Base-by-base conservation (phyloP, 495 filamentous ascomycete species). In the Daldinia childiae region DNA sequence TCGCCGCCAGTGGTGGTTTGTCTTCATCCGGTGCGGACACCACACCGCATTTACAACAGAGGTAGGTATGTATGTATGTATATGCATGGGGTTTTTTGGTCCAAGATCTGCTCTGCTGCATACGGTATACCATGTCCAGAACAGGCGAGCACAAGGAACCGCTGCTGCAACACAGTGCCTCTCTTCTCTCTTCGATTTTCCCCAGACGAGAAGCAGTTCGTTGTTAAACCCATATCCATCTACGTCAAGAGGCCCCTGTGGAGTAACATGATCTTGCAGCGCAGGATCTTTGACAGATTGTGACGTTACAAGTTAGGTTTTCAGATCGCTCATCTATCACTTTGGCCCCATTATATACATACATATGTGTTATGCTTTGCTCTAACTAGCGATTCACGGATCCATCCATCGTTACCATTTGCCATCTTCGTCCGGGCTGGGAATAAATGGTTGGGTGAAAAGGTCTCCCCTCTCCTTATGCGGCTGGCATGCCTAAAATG, bases 261-360 rank as follows among this genome's bases (percentile, higher is more conserved):
- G 76, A 73, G 76, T 76, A 78, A 78, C 74, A 41, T 58, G 76
- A 76, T 78, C 74, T 78, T 74, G 74, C 76, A 78, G 76, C 58
- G 66, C 68, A 64, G 63, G 70, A 78, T 78, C 74, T 73, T 54
- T 54, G 61, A 71, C 58, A 72, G 64, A 75, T 73, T 62, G 62
- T 34, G 62, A 68, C 34, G 41, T 66, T 58, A 19, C 12, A 54
- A 54, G 62, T 55, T 27, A 52, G 62, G 62, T 63, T 51, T 52
- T 34, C 27, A 29, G 71, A 73, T 73, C 71, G 71, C 71, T 73
- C 71, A 73, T 52, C 45, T 73, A 43, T 73, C 71, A 73, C 45
- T 68, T 73, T 66, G 0, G 38, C 9, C 43, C 50, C 15, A 51
- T 64, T 45, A 56, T 59, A 29, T 29, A 61, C 41, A 50, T 61